Conservation (phyloP, 2,329 filamentous ascomycete genomes). For the Cadophora gregata region DNA sequence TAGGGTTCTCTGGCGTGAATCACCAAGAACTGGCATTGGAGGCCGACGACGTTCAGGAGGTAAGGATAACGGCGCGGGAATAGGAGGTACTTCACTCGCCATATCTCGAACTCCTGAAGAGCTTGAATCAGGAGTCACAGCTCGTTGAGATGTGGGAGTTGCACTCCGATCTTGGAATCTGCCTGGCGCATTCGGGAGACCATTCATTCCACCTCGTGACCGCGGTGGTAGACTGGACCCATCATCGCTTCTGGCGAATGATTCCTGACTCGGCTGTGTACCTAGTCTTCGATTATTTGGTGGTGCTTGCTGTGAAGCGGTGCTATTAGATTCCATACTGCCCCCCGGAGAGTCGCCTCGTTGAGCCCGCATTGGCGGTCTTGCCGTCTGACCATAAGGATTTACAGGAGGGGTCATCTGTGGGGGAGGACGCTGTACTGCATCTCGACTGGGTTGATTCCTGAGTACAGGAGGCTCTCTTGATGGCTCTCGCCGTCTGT, state of each 20-base stretch:
- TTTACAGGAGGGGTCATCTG: constrained; percentile 32
- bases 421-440: constrained; percentile 37
- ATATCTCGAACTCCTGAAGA: constrained; percentile 34
- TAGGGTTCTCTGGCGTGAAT: constrained; percentile 41
- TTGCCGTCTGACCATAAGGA: constrained; percentile 35
- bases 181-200: constrained; percentile 37
- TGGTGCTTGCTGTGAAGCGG: constrained; percentile 33
- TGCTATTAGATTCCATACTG: constrained; percentile 36
- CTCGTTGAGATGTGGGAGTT: constrained; percentile 41
- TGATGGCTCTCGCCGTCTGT: constrained; percentile 37
- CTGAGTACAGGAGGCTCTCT: constrained; percentile 36
- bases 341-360: constrained; percentile 41
- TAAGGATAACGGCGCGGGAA: constrained; percentile 40
- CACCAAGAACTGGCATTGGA: constrained; percentile 41
- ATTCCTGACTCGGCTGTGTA: constrained; percentile 44
- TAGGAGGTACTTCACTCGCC: constrained; percentile 37
- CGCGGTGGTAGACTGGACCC: constrained; percentile 39
- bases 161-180: constrained; percentile 43
- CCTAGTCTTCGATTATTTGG: constrained; percentile 38
- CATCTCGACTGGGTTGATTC: constrained; percentile 41
- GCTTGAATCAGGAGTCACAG: constrained; percentile 39
- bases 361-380: constrained; percentile 37
- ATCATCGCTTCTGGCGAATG: constrained; percentile 42
- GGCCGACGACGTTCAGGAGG: constrained; percentile 45
- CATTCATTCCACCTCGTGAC: constrained; percentile 42